phyloP scores from a whole-genome alignment of 2,329 filamentous ascomycete species.

The Cladosporium sp. region DNA sequence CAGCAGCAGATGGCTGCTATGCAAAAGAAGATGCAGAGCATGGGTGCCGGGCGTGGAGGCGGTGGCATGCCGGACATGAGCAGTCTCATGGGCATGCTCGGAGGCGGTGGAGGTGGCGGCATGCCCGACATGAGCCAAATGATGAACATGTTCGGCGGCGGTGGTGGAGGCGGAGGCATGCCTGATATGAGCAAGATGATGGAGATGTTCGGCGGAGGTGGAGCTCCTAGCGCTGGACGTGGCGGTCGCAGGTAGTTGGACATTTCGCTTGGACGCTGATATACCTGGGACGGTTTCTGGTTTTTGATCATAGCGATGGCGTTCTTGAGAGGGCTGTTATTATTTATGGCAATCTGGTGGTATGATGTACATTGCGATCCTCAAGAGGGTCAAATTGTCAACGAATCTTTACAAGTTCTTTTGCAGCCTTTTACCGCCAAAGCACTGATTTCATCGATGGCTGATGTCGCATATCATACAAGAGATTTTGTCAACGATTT shows the following conservation, averaged over 20 bases:
- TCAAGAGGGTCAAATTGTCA: too few relatives aligned
- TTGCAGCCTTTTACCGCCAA: background rate
- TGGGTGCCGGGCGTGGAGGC: constrained; percentile 65
- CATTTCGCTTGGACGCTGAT: background rate
- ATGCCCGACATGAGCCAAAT: constrained; percentile 72
- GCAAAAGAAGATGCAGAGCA: constrained; percentile 90
- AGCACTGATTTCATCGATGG: constrained; percentile 11
- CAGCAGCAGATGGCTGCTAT: constrained; percentile 92
- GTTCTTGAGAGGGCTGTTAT: background rate
- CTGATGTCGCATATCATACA: too few relatives aligned
- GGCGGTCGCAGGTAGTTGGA: background rate
- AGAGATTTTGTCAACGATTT: too few relatives aligned
- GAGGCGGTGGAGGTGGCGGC: constrained; percentile 57
- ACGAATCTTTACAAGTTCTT: too few relatives aligned
- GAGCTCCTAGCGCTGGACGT: constrained; percentile 43
- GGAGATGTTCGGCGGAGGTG: constrained; percentile 75
- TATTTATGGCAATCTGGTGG: background rate
- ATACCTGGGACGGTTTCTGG: background rate
- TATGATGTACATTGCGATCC: background rate
- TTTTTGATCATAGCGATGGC: constrained; percentile 11
- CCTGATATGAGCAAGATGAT: constrained; percentile 81
- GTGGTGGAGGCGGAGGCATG: constrained; percentile 59
- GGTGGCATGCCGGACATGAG: constrained; percentile 73
- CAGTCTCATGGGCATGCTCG: constrained; percentile 88
- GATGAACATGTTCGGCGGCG: constrained; percentile 71